A percentile compares a stretch with the other conserved stretches of the same genome.
These are phyloP conservation scores for Xylaria sp. DNA, from an alignment of 2,329 filamentous ascomycete genomes.

Conservation along the genomic window DNA sequence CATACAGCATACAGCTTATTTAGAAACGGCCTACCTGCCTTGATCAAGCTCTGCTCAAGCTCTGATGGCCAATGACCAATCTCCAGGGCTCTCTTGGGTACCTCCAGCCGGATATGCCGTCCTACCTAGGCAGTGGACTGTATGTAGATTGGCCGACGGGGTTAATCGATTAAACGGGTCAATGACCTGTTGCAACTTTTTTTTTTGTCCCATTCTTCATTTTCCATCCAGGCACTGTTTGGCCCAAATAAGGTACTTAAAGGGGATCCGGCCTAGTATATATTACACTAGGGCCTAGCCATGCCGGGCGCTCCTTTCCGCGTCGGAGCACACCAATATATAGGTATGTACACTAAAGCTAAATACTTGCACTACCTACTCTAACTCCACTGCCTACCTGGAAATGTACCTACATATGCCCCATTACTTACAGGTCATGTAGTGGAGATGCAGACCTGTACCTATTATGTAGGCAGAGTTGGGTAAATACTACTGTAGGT, in stretches of 20 bases:
- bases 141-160: conserved; percentile 11
- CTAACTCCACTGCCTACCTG: no score
- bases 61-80: neutral
- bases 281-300: neutral
- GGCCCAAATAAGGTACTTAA: conserved; percentile 4
- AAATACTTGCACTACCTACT: neutral
- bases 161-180: neutral
- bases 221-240: conserved; percentile 16
- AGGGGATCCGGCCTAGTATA: conserved; percentile 10
- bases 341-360: neutral
- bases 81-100: neutral
- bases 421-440: no score
- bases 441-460: no score
- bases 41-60: neutral
- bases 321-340: neutral
- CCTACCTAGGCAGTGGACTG: no score
- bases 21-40: no score
- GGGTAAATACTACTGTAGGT: no score
- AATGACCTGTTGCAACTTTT: conserved; percentile 4
- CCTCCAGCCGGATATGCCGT: conserved; percentile 18
- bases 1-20: conserved; percentile 7
- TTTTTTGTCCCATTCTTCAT: conserved; percentile 17
- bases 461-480: no score
- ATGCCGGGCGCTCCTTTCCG: neutral
- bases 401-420: no score